These are phyloP conservation scores for Hanseniaspora lachancei DNA, from an alignment of 805 yeast species.

Conservation along the genomic window DNA sequence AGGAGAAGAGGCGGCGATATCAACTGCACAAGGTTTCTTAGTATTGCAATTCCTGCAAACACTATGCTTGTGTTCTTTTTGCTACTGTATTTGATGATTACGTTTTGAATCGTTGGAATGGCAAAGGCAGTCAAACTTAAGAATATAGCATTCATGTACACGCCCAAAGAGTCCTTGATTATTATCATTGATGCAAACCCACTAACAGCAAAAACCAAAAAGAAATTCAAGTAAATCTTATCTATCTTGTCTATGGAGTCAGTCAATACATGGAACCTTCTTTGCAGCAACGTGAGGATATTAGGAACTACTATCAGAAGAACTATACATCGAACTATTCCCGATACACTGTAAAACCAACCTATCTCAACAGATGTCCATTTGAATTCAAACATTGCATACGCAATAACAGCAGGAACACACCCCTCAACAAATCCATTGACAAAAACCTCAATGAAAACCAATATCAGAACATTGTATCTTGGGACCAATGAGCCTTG, in stretches of 20 bases:
- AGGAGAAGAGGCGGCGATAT: slow-evolving; percentile 40
- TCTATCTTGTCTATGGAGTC: slow-evolving; percentile 44
- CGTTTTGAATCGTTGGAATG: slow-evolving; percentile 46
- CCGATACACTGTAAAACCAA: slow-evolving; percentile 20
- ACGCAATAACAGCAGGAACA: slow-evolving; percentile 16
- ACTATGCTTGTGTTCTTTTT: slow-evolving; percentile 52
- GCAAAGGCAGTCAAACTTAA: slow-evolving; percentile 38
- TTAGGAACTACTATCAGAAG: slow-evolving; percentile 12
- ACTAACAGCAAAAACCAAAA: slow-evolving; percentile 29
- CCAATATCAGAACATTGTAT: slow-evolving; percentile 16
- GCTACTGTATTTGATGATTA: slow-evolving; percentile 49
- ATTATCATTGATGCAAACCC: slow-evolving; percentile 28
- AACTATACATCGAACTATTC: slow-evolving; percentile 19
- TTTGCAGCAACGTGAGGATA: slow-evolving; percentile 12
- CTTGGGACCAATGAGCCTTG: slow-evolving; percentile 16
- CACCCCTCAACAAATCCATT: slow-evolving; percentile 21
- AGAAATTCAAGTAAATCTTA: slow-evolving; percentile 27
- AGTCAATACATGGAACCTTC: slow-evolving; percentile 13
- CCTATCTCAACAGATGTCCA: slow-evolving; percentile 22
- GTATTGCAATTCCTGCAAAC: slow-evolving; percentile 54
- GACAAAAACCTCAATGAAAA: slow-evolving; percentile 17
- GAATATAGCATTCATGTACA: slow-evolving; percentile 27
- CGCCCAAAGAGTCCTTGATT: slow-evolving; percentile 15
- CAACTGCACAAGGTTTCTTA: slow-evolving; percentile 39
- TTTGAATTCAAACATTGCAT: slow-evolving; percentile 16